Evolutionary conservation across 208 protist species (phyloP).

Genomic region (Entamoeba invadens): DNA sequence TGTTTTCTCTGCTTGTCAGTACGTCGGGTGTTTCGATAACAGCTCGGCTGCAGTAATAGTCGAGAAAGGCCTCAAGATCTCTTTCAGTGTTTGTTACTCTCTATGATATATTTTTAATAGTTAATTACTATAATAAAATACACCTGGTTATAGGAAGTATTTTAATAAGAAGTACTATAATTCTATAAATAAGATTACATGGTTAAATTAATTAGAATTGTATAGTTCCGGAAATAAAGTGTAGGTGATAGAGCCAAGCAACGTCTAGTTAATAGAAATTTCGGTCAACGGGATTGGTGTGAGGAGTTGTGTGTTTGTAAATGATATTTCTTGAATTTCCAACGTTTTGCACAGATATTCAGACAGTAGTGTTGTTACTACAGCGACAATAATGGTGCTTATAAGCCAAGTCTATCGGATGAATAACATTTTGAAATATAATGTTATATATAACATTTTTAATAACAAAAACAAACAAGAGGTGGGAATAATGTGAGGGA

Average conservation of each 20-base stretch:
- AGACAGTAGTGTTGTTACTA: background rate
- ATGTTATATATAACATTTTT: background rate
- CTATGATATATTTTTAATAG: no score
- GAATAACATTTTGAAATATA: no score
- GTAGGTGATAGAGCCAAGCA: no score
- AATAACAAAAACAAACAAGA: background rate
- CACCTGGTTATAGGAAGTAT: no score
- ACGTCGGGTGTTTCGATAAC: constrained; percentile 26
- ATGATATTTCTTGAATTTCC: background rate
- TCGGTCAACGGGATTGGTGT: background rate
- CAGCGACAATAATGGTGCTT: background rate
- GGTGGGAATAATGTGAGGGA: background rate
- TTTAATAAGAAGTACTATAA: no score
- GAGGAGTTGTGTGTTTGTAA: background rate
- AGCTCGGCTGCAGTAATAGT: background rate
- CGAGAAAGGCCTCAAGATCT: background rate
- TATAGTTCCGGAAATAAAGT: no score
- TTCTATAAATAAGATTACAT: no score
- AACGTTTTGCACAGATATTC: background rate
- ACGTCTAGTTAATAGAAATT: background rate
- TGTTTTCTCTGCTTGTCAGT: constrained; percentile 34
- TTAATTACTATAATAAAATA: no score
- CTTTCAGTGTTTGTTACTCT: background rate
- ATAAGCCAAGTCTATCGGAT: background rate
- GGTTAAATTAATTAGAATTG: no score